Evolutionary conservation across 192 early-diverging fungal genomes (phyloP).

Genomic region (Coemansia sp.): DNA sequence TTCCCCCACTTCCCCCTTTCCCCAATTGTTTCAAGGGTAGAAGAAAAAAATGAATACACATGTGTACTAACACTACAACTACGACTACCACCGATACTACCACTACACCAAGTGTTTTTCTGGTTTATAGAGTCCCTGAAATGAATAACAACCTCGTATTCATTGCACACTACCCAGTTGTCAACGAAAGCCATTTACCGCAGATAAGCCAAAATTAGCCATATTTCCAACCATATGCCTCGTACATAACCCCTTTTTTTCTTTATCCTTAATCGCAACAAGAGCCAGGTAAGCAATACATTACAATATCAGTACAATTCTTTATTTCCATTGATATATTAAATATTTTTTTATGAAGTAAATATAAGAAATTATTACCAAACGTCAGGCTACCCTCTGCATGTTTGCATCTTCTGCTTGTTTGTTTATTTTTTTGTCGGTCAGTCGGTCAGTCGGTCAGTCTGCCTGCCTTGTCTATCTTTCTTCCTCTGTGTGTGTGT

Average conservation of each 20-base stretch:
- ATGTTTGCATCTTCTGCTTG: no score
- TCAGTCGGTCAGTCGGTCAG: no score
- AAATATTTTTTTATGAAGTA: neutral
- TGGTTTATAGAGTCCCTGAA: neutral
- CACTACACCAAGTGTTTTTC: neutral
- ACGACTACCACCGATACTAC: no score
- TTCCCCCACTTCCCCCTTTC: neutral
- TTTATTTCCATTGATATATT: neutral
- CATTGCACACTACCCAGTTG: slow-evolving; percentile 7
- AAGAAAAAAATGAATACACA: neutral
- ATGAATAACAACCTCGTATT: neutral
- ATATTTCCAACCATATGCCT: neutral
- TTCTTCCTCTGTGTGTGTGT: no score
- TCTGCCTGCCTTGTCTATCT: no score
- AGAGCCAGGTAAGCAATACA: neutral
- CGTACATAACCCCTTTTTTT: neutral
- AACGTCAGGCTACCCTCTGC: no score
- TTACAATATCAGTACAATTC: neutral
- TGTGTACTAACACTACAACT: neutral
- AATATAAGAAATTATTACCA: no score
- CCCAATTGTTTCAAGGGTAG: no score
- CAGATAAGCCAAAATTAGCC: slow-evolving; percentile 7
- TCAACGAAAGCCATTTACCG: slow-evolving; percentile 4
- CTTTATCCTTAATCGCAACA: neutral
- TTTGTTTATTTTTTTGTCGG: no score